phyloP scores from a whole-genome alignment of 2,329 filamentous ascomycete genomes.

The Ophiostoma sp. region DNA sequence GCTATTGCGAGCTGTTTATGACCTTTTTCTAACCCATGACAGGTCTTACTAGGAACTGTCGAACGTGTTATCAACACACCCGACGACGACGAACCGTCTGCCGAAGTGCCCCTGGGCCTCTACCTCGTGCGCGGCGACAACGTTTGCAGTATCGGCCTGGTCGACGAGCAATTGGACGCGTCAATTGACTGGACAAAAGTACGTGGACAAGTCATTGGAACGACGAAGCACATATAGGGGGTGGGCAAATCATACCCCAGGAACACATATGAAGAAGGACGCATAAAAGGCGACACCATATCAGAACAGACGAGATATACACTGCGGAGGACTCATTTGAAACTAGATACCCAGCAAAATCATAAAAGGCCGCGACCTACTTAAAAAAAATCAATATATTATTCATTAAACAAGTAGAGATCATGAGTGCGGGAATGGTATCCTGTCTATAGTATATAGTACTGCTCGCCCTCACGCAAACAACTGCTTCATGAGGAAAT shows the following conservation, averaged over 20 bases:
- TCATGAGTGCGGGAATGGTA: not conserved
- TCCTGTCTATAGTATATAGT: not conserved
- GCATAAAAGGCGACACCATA: not conserved
- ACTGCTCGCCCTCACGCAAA: conserved; percentile 49
- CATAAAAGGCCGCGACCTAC: not conserved
- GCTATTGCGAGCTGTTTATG: not conserved
- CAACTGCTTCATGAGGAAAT: conserved; percentile 63
- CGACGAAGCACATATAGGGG: conserved; percentile 70
- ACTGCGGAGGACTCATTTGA: not conserved
- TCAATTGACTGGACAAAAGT: conserved; percentile 94
- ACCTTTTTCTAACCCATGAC: not conserved
- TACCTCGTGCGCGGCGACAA: conserved; percentile 95
- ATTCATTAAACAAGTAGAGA: not conserved
- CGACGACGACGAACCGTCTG: conserved; percentile 79
- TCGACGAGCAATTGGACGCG: conserved; percentile 84
- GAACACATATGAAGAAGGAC: not conserved
- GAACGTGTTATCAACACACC: conserved; percentile 87
- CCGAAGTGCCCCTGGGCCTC: conserved; percentile 78
- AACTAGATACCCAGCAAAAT: conserved; percentile 24
- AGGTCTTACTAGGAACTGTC: conserved; percentile 78
- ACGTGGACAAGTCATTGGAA: conserved; percentile 77
- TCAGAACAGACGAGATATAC: not conserved
- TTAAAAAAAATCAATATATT: not conserved
- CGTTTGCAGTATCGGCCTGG: conserved; percentile 83
- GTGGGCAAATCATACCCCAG: not conserved